Conservation (phyloP, 2,329 filamentous ascomycete species). For the Nannizziopsis arthrosporioides region DNA sequence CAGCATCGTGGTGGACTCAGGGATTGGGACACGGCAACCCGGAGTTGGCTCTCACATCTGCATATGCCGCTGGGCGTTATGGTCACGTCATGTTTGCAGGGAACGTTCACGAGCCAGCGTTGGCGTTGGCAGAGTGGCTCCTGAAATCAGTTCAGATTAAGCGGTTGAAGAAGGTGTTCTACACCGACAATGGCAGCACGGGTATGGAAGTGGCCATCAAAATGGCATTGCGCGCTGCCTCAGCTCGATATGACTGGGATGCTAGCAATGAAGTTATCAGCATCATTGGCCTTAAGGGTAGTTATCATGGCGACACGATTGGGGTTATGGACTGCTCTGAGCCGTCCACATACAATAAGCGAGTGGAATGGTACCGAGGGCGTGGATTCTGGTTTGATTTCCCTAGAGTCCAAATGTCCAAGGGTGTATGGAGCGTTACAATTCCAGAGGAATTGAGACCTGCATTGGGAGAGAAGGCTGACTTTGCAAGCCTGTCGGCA, state of each 20-base stretch:
- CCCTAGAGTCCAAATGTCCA: slow-evolving; percentile 55
- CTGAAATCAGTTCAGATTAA: slow-evolving; percentile 50
- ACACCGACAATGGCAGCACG: slow-evolving; percentile 73
- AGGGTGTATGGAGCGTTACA: slow-evolving; percentile 55
- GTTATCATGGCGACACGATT: slow-evolving; percentile 80
- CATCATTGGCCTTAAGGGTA: slow-evolving; percentile 63
- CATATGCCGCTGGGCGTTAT: slow-evolving; percentile 71
- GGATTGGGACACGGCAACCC: slow-evolving; percentile 72
- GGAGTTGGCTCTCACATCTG: slow-evolving; percentile 58
- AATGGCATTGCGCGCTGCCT: slow-evolving; percentile 64
- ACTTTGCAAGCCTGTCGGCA: slow-evolving; percentile 41
- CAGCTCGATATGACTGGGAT: slow-evolving; percentile 55
- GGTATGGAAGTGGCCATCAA: slow-evolving; percentile 76
- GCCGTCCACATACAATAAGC: slow-evolving; percentile 65
- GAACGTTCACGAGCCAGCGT: slow-evolving; percentile 65
- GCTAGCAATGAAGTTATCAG: slow-evolving; percentile 47
- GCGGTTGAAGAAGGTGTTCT: slow-evolving; percentile 61
- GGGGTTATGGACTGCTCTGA: slow-evolving; percentile 79
- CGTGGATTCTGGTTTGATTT: slow-evolving; percentile 73
- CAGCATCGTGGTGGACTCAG: slow-evolving; percentile 86
- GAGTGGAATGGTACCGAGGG: slow-evolving; percentile 75
- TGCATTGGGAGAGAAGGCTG: slow-evolving; percentile 35
- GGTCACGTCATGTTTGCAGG: slow-evolving; percentile 83
- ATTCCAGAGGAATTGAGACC: slow-evolving; percentile 41
- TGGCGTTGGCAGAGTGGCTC: slow-evolving; percentile 55